Evolutionary conservation across 176 grass and related monocot species (phyloP).

Genomic region (Triticum turgidum): DNA sequence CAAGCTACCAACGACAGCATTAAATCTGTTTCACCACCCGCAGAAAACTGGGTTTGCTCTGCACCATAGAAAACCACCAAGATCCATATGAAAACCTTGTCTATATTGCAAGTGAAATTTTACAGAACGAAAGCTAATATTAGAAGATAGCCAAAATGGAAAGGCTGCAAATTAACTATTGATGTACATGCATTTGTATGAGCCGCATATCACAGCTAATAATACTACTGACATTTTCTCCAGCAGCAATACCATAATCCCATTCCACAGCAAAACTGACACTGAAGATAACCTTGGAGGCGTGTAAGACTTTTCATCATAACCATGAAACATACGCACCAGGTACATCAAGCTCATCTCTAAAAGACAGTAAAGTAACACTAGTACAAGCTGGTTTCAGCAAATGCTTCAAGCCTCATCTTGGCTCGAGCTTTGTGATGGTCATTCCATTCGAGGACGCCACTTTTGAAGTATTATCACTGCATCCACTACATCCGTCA

Average conservation of each 20-base stretch:
- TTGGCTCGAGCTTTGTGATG: neutral
- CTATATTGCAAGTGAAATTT: neutral
- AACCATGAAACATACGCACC: neutral
- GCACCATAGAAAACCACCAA: neutral
- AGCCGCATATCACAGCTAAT: neutral
- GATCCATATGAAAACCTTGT: neutral
- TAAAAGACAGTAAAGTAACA: neutral
- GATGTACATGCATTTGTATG: neutral
- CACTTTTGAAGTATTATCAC: neutral
- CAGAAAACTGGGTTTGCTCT: neutral
- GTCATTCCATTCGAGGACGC: neutral
- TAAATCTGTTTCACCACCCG: neutral
- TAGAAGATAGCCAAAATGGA: neutral
- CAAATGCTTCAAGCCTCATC: neutral
- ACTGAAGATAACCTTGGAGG: neutral
- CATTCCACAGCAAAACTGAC: constrained; percentile 1
- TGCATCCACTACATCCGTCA: neutral
- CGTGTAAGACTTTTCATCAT: neutral
- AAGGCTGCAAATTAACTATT: neutral
- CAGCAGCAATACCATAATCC: neutral
- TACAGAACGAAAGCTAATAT: neutral
- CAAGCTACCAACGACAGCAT: neutral
- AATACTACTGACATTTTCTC: neutral
- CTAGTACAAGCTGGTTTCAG: neutral
- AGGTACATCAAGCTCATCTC: neutral